Base-by-base conservation (phyloP, 768 basidiomycete genomes). In the Pluteus cervinus region DNA sequence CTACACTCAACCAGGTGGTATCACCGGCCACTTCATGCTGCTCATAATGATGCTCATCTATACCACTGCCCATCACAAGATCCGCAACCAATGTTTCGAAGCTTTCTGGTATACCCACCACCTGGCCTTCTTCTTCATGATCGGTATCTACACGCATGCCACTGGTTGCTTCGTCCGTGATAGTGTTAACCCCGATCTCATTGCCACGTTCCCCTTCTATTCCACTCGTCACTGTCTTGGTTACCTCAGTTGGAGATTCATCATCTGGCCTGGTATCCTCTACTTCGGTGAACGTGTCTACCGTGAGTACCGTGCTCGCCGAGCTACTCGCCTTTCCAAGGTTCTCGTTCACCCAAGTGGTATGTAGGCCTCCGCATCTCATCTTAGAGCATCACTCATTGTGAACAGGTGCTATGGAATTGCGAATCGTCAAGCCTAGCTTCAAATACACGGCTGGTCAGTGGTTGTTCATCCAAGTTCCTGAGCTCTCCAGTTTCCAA, bases 81-180 rank as follows among this genome's bases (percentile, higher is more conserved):
- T 97, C 45, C 84, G 92, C 48, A 60, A 74, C 43, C 87, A 91
- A 60, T 87, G 81, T 66, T 96, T 93, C 61, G 92, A 97, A 59
- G 88, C 78, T 1, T 97, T 97, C 69, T 94, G 91, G 91, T 94
- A 92, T 59, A 92, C 91, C 23, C 92, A 94, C 47, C 92, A 93
- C 49, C 76, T 92, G 26, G 88, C 87, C 8, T 89, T 92, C 71
- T 88, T 92, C 66, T 92, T 93, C 67, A 87, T 93, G 79, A 67
- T 93, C 43, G 86, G 78, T 22, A 75, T 96, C 32, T 94, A 86
- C 61, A 74, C 86, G 15, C 91, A 93, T 57, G 90, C 91, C 7
- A 85, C 85, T 39, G 91, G 92, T 4, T 97, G 92, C 61, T 97
- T 97, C 61, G 92, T 97, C 41, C 89, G 92, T 33, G 89, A 91